These are phyloP conservation scores for Vitis hybrid DNA, from an alignment of 177 flowering plant genomes.

Conservation along the genomic window DNA sequence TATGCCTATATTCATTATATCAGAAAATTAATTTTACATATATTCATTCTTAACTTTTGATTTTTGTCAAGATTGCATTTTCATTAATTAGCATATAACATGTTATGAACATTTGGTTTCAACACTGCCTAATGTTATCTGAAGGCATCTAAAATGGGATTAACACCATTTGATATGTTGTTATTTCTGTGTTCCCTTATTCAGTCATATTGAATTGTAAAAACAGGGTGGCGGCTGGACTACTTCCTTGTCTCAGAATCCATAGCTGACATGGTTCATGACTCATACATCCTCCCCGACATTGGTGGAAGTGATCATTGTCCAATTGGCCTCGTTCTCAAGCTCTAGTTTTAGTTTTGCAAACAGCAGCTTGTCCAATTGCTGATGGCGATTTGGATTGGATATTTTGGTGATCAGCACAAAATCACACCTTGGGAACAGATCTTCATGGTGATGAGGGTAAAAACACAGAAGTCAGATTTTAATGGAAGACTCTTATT, in stretches of 20 bases:
- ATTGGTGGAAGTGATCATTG: conserved; percentile 88
- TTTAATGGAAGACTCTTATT: not conserved
- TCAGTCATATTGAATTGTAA: not conserved
- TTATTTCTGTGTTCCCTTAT: not conserved
- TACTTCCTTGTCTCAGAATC: conserved; percentile 90
- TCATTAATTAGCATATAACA: too few relatives aligned
- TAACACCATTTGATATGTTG: not conserved
- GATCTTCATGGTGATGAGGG: too few relatives aligned
- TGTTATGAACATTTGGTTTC: not conserved
- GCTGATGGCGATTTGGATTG: not conserved
- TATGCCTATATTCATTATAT: too few relatives aligned
- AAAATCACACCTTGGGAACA: too few relatives aligned
- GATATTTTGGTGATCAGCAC: not conserved
- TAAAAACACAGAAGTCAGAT: not conserved
- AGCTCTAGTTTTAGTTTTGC: conserved; percentile 35
- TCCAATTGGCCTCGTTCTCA: conserved; percentile 81
- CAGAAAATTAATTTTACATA: too few relatives aligned
- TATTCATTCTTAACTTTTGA: too few relatives aligned
- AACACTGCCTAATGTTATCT: not conserved
- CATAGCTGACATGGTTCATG: conserved; percentile 75
- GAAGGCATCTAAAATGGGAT: not conserved
- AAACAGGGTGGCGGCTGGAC: conserved; percentile 95
- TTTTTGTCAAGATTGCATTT: too few relatives aligned
- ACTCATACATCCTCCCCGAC: conserved; percentile 89
- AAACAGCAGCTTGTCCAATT: not conserved